These are phyloP conservation scores for Tricholoma matsutake DNA, from an alignment of 768 basidiomycete genomes.

Conservation along the genomic window DNA sequence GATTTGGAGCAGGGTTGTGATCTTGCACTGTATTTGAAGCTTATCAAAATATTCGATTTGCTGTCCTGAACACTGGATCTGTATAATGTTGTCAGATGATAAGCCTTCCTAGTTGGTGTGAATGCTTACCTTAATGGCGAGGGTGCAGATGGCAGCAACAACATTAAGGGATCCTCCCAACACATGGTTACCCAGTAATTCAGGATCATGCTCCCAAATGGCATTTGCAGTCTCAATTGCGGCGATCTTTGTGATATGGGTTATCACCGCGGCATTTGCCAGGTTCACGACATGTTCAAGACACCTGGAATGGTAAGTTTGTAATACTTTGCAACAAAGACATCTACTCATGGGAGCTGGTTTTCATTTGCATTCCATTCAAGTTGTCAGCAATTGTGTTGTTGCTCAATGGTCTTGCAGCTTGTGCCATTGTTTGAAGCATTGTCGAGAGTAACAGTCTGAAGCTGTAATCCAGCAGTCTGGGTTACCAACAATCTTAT, in stretches of 20 bases:
- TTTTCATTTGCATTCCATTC: slow-evolving; percentile 14
- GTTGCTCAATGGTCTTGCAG: slow-evolving; percentile 4
- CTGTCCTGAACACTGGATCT: slow-evolving; percentile 24
- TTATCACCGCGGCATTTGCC: no score
- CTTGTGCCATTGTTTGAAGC: slow-evolving; percentile 20
- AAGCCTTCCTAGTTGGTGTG: not conserved
- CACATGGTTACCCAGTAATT: slow-evolving; percentile 16
- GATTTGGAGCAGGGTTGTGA: slow-evolving; percentile 13
- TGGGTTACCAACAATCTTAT: not conserved
- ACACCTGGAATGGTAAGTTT: slow-evolving; percentile 22
- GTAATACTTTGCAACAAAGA: slow-evolving; percentile 18
- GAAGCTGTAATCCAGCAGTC: slow-evolving; percentile 11
- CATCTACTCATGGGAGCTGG: slow-evolving; percentile 17
- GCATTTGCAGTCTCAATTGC: slow-evolving; percentile 23
- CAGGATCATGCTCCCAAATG: slow-evolving; percentile 29
- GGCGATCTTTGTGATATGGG: slow-evolving; percentile 1
- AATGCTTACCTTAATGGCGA: slow-evolving; percentile 20
- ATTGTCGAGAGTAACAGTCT: slow-evolving; percentile 20
- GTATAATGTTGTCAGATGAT: slow-evolving; percentile 10
- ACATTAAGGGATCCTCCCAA: slow-evolving; percentile 26
- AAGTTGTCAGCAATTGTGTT: slow-evolving; percentile 8
- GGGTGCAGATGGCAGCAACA: slow-evolving; percentile 26
- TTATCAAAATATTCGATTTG: slow-evolving; percentile 21
- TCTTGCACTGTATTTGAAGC: slow-evolving; percentile 13
- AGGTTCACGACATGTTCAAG: no score